Evolutionary conservation across 192 early-diverging fungal genomes (phyloP).

Genomic region (Funneliformis mosseae): DNA sequence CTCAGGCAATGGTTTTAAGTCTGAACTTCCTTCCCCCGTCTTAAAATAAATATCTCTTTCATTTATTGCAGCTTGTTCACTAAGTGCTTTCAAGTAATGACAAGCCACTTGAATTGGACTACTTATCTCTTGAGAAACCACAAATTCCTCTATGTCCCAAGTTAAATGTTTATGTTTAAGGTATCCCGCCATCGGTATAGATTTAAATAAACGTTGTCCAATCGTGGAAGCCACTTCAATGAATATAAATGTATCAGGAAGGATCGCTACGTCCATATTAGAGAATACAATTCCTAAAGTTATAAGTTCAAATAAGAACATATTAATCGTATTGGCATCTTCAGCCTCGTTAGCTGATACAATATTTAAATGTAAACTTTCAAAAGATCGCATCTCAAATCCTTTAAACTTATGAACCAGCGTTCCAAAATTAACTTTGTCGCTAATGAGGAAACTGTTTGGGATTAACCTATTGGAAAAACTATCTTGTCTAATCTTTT

Average conservation of each 20-base stretch:
- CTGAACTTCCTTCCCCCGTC: not conserved
- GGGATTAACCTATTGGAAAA: not conserved
- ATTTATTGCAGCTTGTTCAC: not conserved
- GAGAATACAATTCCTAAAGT: slow-evolving; percentile 21
- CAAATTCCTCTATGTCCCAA: slow-evolving; percentile 23
- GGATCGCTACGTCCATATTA: slow-evolving; percentile 4
- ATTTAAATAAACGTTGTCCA: slow-evolving; percentile 28
- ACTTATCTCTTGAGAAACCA: slow-evolving; percentile 14
- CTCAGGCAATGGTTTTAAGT: not conserved
- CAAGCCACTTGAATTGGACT: slow-evolving; percentile 19
- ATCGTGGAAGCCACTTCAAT: slow-evolving; percentile 33
- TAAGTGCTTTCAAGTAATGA: slow-evolving; percentile 17
- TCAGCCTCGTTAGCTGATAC: slow-evolving; percentile 2
- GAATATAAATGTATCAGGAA: slow-evolving; percentile 2
- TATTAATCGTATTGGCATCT: slow-evolving; percentile 23
- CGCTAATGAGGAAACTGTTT: slow-evolving; percentile 27
- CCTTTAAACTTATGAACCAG: slow-evolving; percentile 17
- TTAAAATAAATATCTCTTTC: slow-evolving; percentile 18
- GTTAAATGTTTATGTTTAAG: not conserved
- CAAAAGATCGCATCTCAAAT: not conserved
- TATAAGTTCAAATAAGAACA: slow-evolving; percentile 31
- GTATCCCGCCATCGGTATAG: not conserved
- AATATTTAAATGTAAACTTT: slow-evolving; percentile 33
- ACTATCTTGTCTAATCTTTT: slow-evolving; percentile 18
- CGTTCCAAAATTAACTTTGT: slow-evolving; percentile 5